Evolutionary conservation across 192 early-diverging fungal genomes (phyloP).

Genomic region (Powellomyces hirtus): DNA sequence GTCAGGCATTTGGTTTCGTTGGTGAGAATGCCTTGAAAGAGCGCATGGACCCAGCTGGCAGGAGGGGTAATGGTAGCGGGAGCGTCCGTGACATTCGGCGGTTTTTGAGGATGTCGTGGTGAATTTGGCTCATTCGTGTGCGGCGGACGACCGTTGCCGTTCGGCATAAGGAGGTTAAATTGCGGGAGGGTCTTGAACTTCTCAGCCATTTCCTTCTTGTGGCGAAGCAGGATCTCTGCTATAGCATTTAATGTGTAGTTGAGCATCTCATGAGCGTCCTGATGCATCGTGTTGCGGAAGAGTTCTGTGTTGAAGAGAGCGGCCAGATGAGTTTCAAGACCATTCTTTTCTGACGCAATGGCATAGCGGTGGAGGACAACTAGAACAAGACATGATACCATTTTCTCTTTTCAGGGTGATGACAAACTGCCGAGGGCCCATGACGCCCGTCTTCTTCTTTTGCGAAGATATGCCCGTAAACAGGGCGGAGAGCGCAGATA

Average conservation of each 20-base stretch:
- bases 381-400: conserved; percentile 59
- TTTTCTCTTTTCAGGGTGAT: conserved; percentile 90
- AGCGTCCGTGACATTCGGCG: neutral
- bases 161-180: neutral
- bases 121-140: neutral
- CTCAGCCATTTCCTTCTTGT: conserved; percentile 46
- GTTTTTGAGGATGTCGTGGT: neutral
- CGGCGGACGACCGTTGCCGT: neutral
- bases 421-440: conserved; percentile 84
- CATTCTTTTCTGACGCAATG: neutral
- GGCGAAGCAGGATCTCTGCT: conserved; percentile 66
- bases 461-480: conserved; percentile 81
- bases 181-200: conserved; percentile 30
- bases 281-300: conserved; percentile 91
- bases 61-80: neutral
- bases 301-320: too few species aligned
- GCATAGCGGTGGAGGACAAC: neutral
- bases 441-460: conserved; percentile 76
- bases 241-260: conserved; percentile 93
- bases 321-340: too few species aligned
- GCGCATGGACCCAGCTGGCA: conserved; percentile 86
- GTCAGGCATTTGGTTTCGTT: conserved; percentile 97
- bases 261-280: conserved; percentile 98
- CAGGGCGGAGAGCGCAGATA: conserved; percentile 80
- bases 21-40: conserved; percentile 92